These are phyloP conservation scores for Rhodomyrtus psidioides DNA, from an alignment of 441 rosid species.

Conservation along the genomic window DNA sequence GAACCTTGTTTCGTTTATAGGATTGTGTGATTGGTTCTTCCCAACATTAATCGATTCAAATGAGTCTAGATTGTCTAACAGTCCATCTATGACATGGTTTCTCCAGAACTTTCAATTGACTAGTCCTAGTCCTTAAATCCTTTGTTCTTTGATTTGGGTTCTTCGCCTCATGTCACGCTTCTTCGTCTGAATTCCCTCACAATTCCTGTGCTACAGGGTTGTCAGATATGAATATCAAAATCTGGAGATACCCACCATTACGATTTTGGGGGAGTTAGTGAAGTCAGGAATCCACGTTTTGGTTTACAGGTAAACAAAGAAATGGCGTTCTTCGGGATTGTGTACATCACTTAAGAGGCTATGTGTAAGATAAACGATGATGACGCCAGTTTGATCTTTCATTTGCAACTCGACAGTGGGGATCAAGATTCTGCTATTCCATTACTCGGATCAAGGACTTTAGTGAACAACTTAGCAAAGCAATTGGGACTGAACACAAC, in stretches of 20 bases:
- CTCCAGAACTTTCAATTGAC: not conserved
- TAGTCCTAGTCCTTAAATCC: not conserved
- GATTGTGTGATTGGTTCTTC: not conserved
- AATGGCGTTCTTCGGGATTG: not conserved
- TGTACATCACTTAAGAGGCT: not conserved
- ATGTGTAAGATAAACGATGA: not conserved
- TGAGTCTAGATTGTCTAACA: not conserved
- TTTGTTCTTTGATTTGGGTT: not conserved
- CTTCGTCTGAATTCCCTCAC: not conserved
- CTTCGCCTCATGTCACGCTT: not conserved
- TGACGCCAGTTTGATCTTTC: not conserved
- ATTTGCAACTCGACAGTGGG: constrained; percentile 20
- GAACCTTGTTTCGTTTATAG: no score
- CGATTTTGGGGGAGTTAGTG: constrained; percentile 25
- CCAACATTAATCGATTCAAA: not conserved
- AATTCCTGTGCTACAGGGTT: constrained; percentile 5
- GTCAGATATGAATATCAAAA: constrained; percentile 18
- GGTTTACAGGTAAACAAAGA: constrained; percentile 32
- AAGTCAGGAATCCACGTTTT: constrained; percentile 30
- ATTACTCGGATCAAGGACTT: constrained; percentile 23
- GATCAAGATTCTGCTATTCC: constrained; percentile 45
- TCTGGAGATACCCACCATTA: constrained; percentile 30
- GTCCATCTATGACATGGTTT: not conserved
- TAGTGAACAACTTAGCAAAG: constrained; percentile 30
- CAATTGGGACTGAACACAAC: constrained; percentile 26